Conservation (phyloP, 257 asterid species). For the Solanum dulcamara region DNA sequence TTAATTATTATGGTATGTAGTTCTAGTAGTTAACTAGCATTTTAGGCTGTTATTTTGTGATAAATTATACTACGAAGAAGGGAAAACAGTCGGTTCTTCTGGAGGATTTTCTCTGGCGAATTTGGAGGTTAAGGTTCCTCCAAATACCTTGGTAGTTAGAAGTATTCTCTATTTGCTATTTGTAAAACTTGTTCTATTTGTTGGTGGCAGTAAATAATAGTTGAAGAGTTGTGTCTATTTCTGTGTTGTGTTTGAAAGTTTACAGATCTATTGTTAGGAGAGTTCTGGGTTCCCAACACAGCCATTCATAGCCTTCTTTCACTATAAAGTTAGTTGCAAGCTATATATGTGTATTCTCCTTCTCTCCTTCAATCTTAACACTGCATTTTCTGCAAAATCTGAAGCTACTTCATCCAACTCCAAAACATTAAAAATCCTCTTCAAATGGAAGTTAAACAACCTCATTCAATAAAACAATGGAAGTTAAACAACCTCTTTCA, state of each 20-base stretch:
- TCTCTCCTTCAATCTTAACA: neutral
- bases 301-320: neutral
- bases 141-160: neutral
- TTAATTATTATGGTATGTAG: neutral
- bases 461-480: neutral
- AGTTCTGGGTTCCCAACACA: neutral
- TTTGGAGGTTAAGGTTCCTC: neutral
- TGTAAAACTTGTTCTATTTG: neutral
- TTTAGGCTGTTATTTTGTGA: neutral
- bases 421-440: neutral
- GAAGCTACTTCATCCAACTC: neutral
- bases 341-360: neutral
- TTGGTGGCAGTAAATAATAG: neutral
- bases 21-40: neutral
- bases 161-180: neutral
- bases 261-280: neutral
- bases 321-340: neutral
- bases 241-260: neutral
- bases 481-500: neutral
- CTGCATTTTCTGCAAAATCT: neutral
- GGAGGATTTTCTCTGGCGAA: neutral
- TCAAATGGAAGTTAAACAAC: neutral
- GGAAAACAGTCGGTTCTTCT: neutral
- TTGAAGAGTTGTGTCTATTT: neutral
- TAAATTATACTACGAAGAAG: neutral